A percentile compares a stretch with the other conserved stretches of the same genome.
These are phyloP conservation scores for Fusarium falciforme DNA, from an alignment of 2,329 filamentous ascomycete genomes.

Conservation along the genomic window DNA sequence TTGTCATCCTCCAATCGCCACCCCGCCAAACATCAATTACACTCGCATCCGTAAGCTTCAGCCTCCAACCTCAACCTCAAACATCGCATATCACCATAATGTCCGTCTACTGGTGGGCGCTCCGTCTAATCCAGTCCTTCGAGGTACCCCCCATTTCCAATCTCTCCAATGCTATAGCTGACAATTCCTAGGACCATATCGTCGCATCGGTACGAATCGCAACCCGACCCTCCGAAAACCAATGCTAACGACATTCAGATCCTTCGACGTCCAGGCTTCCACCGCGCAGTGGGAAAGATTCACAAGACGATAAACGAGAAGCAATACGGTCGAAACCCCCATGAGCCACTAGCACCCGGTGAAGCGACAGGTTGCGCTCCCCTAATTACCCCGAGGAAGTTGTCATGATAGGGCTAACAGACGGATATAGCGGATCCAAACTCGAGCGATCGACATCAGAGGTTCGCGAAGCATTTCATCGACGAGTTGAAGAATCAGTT, in stretches of 20 bases:
- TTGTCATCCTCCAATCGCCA: conserved; percentile 27
- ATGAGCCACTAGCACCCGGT: conserved; percentile 62
- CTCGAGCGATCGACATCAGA: conserved; percentile 28
- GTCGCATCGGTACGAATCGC: conserved; percentile 45
- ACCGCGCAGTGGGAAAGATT: conserved; percentile 64
- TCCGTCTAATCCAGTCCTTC: conserved; percentile 50
- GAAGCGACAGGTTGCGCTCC: conserved; percentile 59
- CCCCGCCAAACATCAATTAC: conserved; percentile 28
- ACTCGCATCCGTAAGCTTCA: neutral
- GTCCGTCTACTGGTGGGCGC: conserved; percentile 49
- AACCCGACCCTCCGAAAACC: neutral
- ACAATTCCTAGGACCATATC: conserved; percentile 48
- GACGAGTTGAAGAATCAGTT: conserved; percentile 64
- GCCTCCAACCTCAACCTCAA: neutral
- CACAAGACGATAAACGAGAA: conserved; percentile 62
- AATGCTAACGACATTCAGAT: conserved; percentile 51
- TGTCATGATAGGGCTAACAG: neutral
- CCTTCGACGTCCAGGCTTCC: conserved; percentile 63
- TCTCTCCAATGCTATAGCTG: neutral
- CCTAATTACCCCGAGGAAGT: too few species aligned
- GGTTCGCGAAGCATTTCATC: conserved; percentile 61
- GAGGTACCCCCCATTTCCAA: conserved; percentile 39
- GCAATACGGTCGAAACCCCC: conserved; percentile 61
- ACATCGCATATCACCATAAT: conserved; percentile 35
- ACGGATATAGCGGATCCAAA: conserved; percentile 48